Evolutionary conservation across 2,329 filamentous ascomycete genomes (phyloP), one percentile per base, ranked within the genome.

Genomic region (Paecilomyces niveus): DNA sequence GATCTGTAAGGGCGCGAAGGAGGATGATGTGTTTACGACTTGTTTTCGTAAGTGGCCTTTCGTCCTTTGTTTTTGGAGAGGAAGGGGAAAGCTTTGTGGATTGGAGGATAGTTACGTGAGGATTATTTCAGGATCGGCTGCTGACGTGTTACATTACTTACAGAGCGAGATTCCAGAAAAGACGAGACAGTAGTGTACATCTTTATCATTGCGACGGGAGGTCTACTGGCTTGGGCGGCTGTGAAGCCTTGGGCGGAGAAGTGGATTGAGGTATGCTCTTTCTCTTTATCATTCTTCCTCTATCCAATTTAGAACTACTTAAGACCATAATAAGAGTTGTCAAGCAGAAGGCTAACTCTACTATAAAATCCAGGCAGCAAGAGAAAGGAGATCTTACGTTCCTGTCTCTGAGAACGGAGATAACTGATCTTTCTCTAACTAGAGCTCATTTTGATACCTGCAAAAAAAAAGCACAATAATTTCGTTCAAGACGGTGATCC

Each of bases 151-250:
- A 31, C 45, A 21, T 9, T 31, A n/a, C n/a, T 57, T 54, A 9
- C 59, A 84, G 82, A 88, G 67, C 76, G 86, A 57, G 86, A 89
- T 68, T 87, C 84, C n/a, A 77, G 81, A 18, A 88, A 88, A 67
- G 86, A 89, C 64, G 78, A 87, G 68, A 80, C 83, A 1, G 83
- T 89, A 2, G 85, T 89, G 1, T 82, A 84, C 59, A 80, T 87
- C 26, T 89, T 89, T 67, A 86, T 89, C 50, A 75, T 85, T 59
- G 83, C 84, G 31, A 88, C 85, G 1, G 78, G 81, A 8, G 81
- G 83, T 3, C 68, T 89, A 62, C 72, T 88, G 62, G 75, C 76
- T 1, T 88, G 85, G 79, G 85, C 86, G 2, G 77, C 78, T 5
- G 68, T 85, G 15, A 81, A 82, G 68, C 85, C 85, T 1, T 86